Evolutionary conservation across 2,329 filamentous ascomycete species (phyloP).

Genomic region (Hypoxylon sp.): DNA sequence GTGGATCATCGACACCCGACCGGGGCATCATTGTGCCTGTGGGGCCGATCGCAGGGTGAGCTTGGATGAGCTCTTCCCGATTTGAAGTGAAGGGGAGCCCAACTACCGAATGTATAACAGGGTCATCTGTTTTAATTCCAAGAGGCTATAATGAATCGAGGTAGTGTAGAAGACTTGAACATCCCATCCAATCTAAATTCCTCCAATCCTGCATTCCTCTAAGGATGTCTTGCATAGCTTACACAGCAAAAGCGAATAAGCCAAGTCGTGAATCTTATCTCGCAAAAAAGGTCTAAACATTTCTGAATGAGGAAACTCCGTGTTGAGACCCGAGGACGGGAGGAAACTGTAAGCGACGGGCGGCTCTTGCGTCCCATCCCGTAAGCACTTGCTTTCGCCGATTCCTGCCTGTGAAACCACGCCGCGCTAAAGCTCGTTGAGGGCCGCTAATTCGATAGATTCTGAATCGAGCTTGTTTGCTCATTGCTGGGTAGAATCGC

Average conservation of each 20-base stretch:
- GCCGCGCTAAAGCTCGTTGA: slow-evolving; percentile 15
- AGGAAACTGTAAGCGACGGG: slow-evolving; percentile 14
- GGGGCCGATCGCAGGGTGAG: slow-evolving; percentile 7
- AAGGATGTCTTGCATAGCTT: slow-evolving; percentile 7
- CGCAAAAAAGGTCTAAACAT: slow-evolving; percentile 5
- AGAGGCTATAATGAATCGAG: neutral
- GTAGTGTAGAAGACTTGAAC: neutral
- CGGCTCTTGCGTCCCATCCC: slow-evolving; percentile 21
- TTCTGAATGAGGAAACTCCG: slow-evolving; percentile 26
- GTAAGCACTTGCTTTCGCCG: slow-evolving; percentile 5
- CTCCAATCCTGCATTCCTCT: slow-evolving; percentile 41
- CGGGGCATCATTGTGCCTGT: slow-evolving; percentile 38
- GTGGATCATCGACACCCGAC: slow-evolving; percentile 20
- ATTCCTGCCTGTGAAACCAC: slow-evolving; percentile 9
- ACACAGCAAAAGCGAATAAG: slow-evolving; percentile 1
- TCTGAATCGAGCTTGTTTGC: slow-evolving; percentile 25
- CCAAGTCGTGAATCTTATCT: slow-evolving; percentile 6
- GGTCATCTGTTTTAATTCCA: slow-evolving; percentile 1
- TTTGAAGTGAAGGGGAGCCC: neutral
- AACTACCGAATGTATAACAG: slow-evolving; percentile 28
- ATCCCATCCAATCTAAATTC: slow-evolving; percentile 20
- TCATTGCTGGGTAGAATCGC: slow-evolving; percentile 32
- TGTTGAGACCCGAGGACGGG: slow-evolving; percentile 18
- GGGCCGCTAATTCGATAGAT: neutral
- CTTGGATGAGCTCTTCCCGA: slow-evolving; percentile 8